Evolutionary conservation across 352 stramenopile species (phyloP), one percentile per base, ranked within the genome.

Genomic region (Phytophthora rubi): DNA sequence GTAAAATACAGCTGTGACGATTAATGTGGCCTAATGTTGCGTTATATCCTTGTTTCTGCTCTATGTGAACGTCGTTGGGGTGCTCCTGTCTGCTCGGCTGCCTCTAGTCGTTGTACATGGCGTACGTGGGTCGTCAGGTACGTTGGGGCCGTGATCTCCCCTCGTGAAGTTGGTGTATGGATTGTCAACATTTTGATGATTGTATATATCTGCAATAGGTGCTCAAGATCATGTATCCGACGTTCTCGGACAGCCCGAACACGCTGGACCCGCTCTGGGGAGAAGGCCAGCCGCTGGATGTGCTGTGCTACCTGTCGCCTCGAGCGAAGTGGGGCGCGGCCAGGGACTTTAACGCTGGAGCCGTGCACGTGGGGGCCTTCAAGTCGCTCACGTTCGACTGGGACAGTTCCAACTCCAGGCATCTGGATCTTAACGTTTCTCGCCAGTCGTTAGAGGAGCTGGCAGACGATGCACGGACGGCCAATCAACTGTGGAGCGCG

Each of bases 211-310:
- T n/a, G 4, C 18, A 52, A 18, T 59, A 93, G 86, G 70, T 94
- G 57, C 90, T 88, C 70, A 60, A 64, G 59, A 92, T 94, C 73
- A 90, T 92, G 74, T 86, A 89, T 48, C 86, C 86, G 52, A 74
- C 70, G 6, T 94, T 92, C 68, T 65, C 69, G 2, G 55, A 87
- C 53, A 73, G 64, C 56, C 53, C 55, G 6, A 70, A 79, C 42
- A 92, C 81, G 4, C 63, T 94, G 13, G 80, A 91, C 59, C 83
- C 84, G 30, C 65, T 92, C 10, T 94, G 86, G 86, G 59, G 88
- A 60, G 70, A 88, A 70, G 79, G 84, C 23, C 73, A 92, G 28
- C 70, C 73, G 21, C 63, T 94, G 32, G 65, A 85, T 47, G 81
- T 86, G 8, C 73, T 83, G 59, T 88, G 77, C 48, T 94, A 85